Evolutionary conservation across 441 rosid species (phyloP).

Genomic region (Populus hybrid): DNA sequence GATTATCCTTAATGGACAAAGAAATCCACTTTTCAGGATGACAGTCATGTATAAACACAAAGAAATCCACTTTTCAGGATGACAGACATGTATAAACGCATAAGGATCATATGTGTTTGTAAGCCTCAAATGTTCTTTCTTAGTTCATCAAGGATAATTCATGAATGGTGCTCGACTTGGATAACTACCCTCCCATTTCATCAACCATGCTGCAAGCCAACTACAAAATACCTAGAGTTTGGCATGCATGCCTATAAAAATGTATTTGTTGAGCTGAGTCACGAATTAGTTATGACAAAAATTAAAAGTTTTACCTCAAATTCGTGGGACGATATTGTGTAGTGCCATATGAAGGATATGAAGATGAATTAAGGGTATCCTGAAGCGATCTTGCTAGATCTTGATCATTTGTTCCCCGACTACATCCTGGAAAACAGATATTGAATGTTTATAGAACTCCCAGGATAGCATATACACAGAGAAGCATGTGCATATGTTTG

Average conservation of each 20-base stretch:
- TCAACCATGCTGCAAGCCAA: neutral
- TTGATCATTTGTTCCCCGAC: constrained; percentile 44
- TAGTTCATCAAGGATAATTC: neutral
- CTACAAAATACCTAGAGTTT: neutral
- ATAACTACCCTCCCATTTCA: neutral
- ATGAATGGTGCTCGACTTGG: neutral
- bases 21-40: neutral
- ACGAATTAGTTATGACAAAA: neutral
- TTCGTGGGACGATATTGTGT: constrained; percentile 35
- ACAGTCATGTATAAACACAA: neutral
- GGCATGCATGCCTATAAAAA: neutral
- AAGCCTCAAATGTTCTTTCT: neutral
- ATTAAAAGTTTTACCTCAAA: constrained; percentile 37
- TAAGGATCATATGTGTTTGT: too few species aligned
- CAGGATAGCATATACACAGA: neutral
- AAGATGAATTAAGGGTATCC: constrained; percentile 39
- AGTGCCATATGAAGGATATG: constrained; percentile 52
- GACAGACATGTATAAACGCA: neutral
- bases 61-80: neutral
- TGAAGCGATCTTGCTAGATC: constrained; percentile 48
- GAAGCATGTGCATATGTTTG: neutral
- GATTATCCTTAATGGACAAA: neutral
- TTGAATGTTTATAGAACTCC: neutral
- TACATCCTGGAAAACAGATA: constrained; percentile 37
- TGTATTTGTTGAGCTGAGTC: neutral